These are phyloP conservation scores for Geranium rotundifolium DNA, from an alignment of 345 rosid species.

Conservation along the genomic window DNA sequence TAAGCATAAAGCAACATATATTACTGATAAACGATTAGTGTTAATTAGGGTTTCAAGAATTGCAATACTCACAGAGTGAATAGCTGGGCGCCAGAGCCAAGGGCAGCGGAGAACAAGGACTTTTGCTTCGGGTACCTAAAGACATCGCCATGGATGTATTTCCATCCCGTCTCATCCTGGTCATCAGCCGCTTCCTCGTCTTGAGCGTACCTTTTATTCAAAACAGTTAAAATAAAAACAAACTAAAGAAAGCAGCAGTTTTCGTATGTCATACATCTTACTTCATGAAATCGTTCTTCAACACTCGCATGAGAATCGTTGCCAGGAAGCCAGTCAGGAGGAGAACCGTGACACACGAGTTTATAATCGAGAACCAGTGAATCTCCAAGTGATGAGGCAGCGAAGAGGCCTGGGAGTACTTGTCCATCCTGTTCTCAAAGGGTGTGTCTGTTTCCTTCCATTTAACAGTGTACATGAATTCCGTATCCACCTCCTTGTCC, in stretches of 20 bases:
- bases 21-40: conserved; percentile 1
- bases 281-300: conserved; percentile 89
- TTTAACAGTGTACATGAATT: conserved; percentile 74
- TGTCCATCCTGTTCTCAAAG: conserved; percentile 88
- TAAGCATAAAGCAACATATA: conserved; percentile 1
- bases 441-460: conserved; percentile 82
- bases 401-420: conserved; percentile 72
- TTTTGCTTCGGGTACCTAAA: conserved; percentile 63
- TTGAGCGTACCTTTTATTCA: conserved; percentile 45
- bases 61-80: conserved; percentile 57
- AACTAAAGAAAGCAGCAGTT: too few relatives aligned
- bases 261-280: conserved; percentile 21
- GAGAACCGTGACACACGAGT: conserved; percentile 84
- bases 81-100: conserved; percentile 72
- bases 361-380: conserved; percentile 88
- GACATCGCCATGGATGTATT: conserved; percentile 77
- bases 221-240: neutral
- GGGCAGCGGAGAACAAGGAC: conserved; percentile 66
- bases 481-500: conserved; percentile 64
- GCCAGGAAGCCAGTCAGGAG: conserved; percentile 89
- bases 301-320: conserved; percentile 79
- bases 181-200: conserved; percentile 88
- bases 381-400: conserved; percentile 86
- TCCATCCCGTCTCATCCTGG: conserved; percentile 91
- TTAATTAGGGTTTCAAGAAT: neutral